These are phyloP conservation scores for Sequoiadendron giganteum DNA, from an alignment of 75 land plant genomes.

Conservation along the genomic window DNA sequence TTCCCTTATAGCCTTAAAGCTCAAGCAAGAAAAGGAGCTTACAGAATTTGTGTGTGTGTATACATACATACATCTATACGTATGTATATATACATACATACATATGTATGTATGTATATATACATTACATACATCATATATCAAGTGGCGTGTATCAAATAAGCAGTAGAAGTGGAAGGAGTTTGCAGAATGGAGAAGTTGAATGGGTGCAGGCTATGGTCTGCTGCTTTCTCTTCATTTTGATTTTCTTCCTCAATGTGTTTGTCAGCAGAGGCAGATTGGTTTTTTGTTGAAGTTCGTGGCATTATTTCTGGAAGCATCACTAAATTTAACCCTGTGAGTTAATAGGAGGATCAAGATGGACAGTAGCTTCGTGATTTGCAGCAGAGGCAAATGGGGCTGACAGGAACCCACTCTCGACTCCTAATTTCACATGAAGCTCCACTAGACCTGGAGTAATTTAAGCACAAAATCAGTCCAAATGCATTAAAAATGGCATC, in stretches of 20 bases:
- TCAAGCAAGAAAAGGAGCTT: neutral
- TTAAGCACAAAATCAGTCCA: neutral
- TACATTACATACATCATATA: too few relatives aligned
- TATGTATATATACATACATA: neutral
- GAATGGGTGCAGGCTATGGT: neutral
- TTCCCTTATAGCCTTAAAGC: neutral
- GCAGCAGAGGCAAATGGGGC: slow-evolving; percentile 6
- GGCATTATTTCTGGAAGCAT: too few relatives aligned
- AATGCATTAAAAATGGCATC: too few relatives aligned
- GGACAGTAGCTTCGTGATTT: neutral
- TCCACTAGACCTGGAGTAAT: neutral
- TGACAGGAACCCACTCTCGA: neutral
- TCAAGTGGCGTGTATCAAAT: neutral
- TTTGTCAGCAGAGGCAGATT: neutral
- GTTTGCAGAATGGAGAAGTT: neutral
- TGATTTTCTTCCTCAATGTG: neutral
- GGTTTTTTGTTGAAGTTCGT: neutral
- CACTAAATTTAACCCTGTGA: neutral
- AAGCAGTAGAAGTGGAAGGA: neutral
- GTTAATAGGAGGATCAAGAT: neutral
- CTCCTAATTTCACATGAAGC: neutral
- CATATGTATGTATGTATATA: neutral
- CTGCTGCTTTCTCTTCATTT: neutral
- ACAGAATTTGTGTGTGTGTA: neutral
- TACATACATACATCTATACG: neutral